Evolutionary conservation across 345 rosid species (phyloP).

Genomic region (Streptanthus diversifolius): DNA sequence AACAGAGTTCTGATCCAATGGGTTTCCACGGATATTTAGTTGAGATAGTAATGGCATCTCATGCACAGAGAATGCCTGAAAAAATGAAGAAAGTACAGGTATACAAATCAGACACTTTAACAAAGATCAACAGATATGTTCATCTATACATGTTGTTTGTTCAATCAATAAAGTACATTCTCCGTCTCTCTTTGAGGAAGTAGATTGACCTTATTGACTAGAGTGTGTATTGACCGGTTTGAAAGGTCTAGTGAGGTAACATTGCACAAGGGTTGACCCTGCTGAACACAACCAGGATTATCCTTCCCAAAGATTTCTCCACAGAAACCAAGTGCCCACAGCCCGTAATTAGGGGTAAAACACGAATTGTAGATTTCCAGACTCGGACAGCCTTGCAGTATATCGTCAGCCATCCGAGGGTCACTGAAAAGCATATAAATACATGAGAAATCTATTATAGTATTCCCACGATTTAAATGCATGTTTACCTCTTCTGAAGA

Average conservation of each 20-base stretch:
- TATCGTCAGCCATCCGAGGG: slow-evolving; percentile 39
- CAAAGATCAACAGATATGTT: neutral
- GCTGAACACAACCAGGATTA: slow-evolving; percentile 46
- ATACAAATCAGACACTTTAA: neutral
- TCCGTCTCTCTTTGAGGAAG: neutral
- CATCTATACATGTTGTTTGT: neutral
- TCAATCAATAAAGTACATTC: neutral
- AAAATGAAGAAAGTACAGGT: neutral
- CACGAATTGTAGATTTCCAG: slow-evolving; percentile 78
- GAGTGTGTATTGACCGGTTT: slow-evolving; percentile 55
- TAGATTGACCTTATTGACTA: slow-evolving; percentile 63
- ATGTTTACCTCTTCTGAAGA: slow-evolving; percentile 50
- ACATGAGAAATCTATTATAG: slow-evolving; percentile 1
- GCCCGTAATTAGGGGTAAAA: slow-evolving; percentile 63
- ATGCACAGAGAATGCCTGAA: slow-evolving; percentile 64
- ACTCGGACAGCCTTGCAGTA: slow-evolving; percentile 57
- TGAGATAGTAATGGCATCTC: slow-evolving; percentile 61
- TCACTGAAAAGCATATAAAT: slow-evolving; percentile 44
- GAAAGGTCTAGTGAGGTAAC: slow-evolving; percentile 80
- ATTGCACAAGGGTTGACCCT: slow-evolving; percentile 44
- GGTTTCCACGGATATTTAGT: slow-evolving; percentile 74
- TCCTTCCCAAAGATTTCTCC: slow-evolving; percentile 63
- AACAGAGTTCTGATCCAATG: slow-evolving; percentile 50
- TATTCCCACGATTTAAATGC: slow-evolving; percentile 7
- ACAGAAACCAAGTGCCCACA: slow-evolving; percentile 89